Conservation (phyloP, 2,329 filamentous ascomycete species). For the Colletotrichum salicis region DNA sequence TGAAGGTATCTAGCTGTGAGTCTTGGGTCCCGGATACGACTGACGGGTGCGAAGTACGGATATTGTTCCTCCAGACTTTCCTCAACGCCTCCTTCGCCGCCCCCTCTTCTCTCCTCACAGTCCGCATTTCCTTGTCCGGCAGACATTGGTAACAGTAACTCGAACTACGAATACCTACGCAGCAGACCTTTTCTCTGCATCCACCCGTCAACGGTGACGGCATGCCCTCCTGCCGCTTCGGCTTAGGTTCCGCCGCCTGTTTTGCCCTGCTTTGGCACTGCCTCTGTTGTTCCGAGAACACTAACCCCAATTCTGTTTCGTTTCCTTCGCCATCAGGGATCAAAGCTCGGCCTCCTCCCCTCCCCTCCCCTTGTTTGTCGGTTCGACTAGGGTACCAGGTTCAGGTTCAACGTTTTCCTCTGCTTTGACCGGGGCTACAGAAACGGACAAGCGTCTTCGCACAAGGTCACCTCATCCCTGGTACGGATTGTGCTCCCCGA, state of each 20-base stretch:
- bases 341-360: slow-evolving; percentile 6
- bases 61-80: not conserved
- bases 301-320: slow-evolving; percentile 27
- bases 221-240: not conserved
- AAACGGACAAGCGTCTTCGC: slow-evolving; percentile 15
- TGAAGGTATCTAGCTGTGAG: not conserved
- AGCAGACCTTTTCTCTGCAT: not conserved
- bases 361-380: slow-evolving; percentile 7
- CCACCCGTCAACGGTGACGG: not conserved
- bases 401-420: slow-evolving; percentile 12
- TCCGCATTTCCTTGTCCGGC: not conserved
- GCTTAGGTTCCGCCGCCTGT: not conserved
- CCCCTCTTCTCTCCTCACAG: not conserved
- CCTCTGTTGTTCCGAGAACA: slow-evolving; percentile 2
- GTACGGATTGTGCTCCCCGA: slow-evolving; percentile 22
- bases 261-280: slow-evolving; percentile 3
- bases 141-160: not conserved
- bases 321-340: slow-evolving; percentile 27
- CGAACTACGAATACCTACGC: not conserved
- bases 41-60: not conserved
- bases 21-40: not conserved
- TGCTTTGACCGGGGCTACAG: slow-evolving; percentile 21
- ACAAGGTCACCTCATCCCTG: slow-evolving; percentile 14
- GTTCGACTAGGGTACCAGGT: slow-evolving; percentile 17
- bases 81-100: not conserved